A percentile compares a stretch with the other conserved stretches of the same genome.
These are phyloP conservation scores for Phytophthora pisi DNA, from an alignment of 352 stramenopile species.

Conservation along the genomic window DNA sequence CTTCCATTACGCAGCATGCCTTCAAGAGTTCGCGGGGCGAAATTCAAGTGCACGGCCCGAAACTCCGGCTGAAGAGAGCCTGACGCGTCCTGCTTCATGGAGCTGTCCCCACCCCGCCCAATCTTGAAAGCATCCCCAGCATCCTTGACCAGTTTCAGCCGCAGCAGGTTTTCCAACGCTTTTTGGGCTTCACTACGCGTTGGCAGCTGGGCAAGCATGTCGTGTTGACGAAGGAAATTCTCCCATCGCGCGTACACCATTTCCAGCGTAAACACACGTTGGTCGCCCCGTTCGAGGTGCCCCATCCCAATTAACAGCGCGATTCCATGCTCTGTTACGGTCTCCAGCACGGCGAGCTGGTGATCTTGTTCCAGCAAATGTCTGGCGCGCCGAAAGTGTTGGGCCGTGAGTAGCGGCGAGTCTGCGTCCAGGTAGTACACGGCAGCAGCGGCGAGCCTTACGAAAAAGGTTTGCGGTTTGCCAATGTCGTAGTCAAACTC, in stretches of 20 bases:
- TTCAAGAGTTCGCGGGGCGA: constrained; percentile 71
- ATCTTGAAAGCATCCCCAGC: constrained; percentile 78
- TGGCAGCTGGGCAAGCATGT: constrained; percentile 64
- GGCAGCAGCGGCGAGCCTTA: constrained; percentile 57
- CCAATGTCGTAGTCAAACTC: constrained; percentile 83
- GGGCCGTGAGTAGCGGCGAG: constrained; percentile 40
- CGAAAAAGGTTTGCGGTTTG: constrained; percentile 70
- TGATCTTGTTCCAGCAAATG: constrained; percentile 73
- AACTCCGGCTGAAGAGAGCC: constrained; percentile 75
- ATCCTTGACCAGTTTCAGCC: constrained; percentile 75
- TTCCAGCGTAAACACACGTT: constrained; percentile 77
- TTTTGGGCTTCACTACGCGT: constrained; percentile 74
- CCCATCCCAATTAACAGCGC: constrained; percentile 81
- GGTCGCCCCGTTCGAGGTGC: constrained; percentile 69
- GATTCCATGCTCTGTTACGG: constrained; percentile 70
- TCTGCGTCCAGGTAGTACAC: constrained; percentile 51
- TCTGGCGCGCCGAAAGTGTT: constrained; percentile 61
- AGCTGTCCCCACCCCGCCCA: constrained; percentile 36
- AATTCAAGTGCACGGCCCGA: constrained; percentile 74
- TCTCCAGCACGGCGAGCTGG: constrained; percentile 73
- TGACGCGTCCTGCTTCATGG: constrained; percentile 27
- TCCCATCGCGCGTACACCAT: constrained; percentile 87
- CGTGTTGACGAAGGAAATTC: constrained; percentile 80
- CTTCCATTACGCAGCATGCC: constrained; percentile 78
- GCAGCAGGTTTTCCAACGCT: constrained; percentile 76